Evolutionary conservation across 352 stramenopile genomes (phyloP).

Genomic region (Pythium grandisporangium): DNA sequence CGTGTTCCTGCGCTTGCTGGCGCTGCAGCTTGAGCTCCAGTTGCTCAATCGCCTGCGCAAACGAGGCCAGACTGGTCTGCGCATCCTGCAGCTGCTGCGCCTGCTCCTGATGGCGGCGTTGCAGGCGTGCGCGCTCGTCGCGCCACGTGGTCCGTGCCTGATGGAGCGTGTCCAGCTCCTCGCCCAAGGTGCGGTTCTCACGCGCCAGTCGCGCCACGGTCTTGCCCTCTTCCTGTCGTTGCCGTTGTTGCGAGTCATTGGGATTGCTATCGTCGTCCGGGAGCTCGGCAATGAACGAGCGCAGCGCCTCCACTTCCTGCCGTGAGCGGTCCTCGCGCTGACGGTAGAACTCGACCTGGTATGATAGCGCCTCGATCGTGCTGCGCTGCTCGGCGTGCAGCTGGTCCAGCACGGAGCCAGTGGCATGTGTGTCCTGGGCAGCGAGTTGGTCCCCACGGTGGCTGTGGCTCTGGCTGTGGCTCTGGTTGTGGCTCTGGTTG

Average conservation of each 20-base stretch:
- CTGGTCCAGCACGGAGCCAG: conserved; percentile 63
- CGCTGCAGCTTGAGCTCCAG: conserved; percentile 74
- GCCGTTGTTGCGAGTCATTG: conserved; percentile 4
- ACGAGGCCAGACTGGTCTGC: conserved; percentile 38
- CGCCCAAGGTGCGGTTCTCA: conserved; percentile 48
- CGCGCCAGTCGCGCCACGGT: conserved; percentile 29
- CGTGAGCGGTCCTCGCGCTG: conserved; percentile 59
- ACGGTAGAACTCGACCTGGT: conserved; percentile 73
- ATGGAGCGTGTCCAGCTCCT: conserved; percentile 41
- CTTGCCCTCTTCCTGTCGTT: conserved; percentile 4
- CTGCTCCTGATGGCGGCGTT: conserved; percentile 34
- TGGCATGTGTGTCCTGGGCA: no score
- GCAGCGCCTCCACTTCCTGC: conserved; percentile 53
- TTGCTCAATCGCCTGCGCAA: conserved; percentile 63
- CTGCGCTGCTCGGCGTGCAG: conserved; percentile 72
- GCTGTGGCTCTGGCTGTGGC: no score
- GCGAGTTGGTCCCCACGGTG: no score
- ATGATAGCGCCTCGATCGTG: conserved; percentile 71
- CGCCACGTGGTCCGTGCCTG: conserved; percentile 29
- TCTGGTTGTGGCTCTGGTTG: no score
- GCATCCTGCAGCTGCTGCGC: conserved; percentile 54
- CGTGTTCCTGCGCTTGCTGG: conserved; percentile 53
- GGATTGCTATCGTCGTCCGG: conserved; percentile 11
- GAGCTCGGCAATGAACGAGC: conserved; percentile 12
- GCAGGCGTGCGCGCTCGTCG: conserved; percentile 27